Evolutionary conservation across 208 protist genomes (phyloP), one percentile per base, ranked within the genome.

Genomic region (Naegleria gruberi): DNA sequence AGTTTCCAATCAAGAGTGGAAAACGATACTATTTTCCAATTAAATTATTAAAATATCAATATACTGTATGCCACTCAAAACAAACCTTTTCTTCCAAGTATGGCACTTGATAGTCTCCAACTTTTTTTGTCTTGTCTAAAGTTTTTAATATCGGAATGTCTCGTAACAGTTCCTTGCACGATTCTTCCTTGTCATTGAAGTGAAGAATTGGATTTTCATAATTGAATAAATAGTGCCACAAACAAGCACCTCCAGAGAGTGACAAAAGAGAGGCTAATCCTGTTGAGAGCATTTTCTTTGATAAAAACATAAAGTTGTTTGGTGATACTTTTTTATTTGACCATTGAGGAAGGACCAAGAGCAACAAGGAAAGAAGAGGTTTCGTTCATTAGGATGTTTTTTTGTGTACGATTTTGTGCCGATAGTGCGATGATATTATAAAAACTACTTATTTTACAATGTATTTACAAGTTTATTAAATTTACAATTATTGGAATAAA

Each of bases 401-500:
- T n/a, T n/a, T n/a, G n/a, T n/a, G n/a, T n/a, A n/a, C n/a, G n/a
- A n/a, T n/a, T n/a, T n/a, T n/a, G n/a, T n/a, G n/a, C n/a, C n/a
- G n/a, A n/a, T n/a, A n/a, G n/a, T n/a, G n/a, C n/a, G n/a, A n/a
- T n/a, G n/a, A n/a, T n/a, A n/a, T n/a, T n/a, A n/a, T n/a, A n/a
- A n/a, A n/a, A n/a, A n/a, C n/a, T n/a, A n/a, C n/a, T n/a, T n/a
- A n/a, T n/a, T n/a, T n/a, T n/a, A n/a, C n/a, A n/a, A n/a, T n/a
- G n/a, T n/a, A n/a, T n/a, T n/a, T n/a, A n/a, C n/a, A n/a, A n/a
- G n/a, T n/a, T n/a, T n/a, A n/a, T n/a, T n/a, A n/a, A n/a, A n/a
- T n/a, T n/a, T n/a, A n/a, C n/a, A n/a, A 65, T 19, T 77, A 77
- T 77, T 77, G 65, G 65, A 77, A 77, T n/a, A 77, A 77, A 37